phyloP scores from a whole-genome alignment of 1,284 basidiomycete genomes.

The Athelia sp. region DNA sequence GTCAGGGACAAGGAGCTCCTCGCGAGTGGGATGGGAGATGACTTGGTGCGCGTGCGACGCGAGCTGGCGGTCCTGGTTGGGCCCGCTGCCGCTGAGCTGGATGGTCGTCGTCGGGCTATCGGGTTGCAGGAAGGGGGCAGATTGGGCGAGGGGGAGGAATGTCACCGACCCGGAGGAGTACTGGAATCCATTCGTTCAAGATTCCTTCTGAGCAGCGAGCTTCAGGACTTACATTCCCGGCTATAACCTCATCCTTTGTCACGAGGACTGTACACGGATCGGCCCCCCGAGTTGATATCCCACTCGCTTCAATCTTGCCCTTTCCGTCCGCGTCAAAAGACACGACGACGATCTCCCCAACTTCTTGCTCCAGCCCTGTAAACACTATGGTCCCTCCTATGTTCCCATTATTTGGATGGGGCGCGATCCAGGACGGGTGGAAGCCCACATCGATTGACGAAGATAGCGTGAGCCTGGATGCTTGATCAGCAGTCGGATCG shows the following conservation, averaged over 20 bases:
- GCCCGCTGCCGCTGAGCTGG: conserved; percentile 42
- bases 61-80: conserved; percentile 56
- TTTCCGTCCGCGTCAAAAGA: conserved; percentile 43
- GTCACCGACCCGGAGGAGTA: conserved; percentile 57
- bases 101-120: conserved; percentile 16
- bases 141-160: conserved; percentile 48
- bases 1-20: conserved; percentile 66
- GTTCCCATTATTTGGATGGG: conserved; percentile 43
- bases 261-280: conserved; percentile 58
- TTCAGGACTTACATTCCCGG: conserved; percentile 55
- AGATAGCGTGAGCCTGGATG: conserved; percentile 38
- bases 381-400: conserved; percentile 42
- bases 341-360: conserved; percentile 54
- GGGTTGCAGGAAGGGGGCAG: too few species aligned
- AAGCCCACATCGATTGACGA: conserved; percentile 48
- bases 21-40: conserved; percentile 30
- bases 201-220: conserved; percentile 6
- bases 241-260: conserved; percentile 44
- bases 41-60: conserved; percentile 69
- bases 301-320: conserved; percentile 32
- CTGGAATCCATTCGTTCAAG: conserved; percentile 25
- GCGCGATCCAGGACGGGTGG: conserved; percentile 67
- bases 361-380: conserved; percentile 48
- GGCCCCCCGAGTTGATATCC: conserved; percentile 46
- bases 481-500: conserved; percentile 29